Conservation (phyloP, 805 yeast species). For the Priceomyces haplophilus region DNA sequence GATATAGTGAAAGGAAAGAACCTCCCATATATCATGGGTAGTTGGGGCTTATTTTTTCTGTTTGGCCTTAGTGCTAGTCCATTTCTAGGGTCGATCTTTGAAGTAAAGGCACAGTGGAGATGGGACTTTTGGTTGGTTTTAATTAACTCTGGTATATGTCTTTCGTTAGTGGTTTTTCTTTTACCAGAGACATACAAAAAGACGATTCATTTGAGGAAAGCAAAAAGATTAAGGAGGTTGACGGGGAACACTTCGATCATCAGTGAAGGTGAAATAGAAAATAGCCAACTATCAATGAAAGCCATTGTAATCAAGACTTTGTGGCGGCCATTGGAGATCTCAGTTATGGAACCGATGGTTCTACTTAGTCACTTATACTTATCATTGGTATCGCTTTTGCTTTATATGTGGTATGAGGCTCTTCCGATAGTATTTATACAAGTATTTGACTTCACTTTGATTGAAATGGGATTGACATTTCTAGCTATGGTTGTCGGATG, state of each 20-base stretch:
- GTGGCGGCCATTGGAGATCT: slow-evolving; percentile 51
- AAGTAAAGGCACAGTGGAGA: slow-evolving; percentile 40
- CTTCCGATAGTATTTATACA: slow-evolving; percentile 54
- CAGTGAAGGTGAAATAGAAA: slow-evolving; percentile 35
- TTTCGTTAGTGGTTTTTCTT: slow-evolving; percentile 24
- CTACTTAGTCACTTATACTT: slow-evolving; percentile 50
- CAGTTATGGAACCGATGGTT: slow-evolving; percentile 55
- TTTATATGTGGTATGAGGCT: slow-evolving; percentile 58
- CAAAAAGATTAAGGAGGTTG: slow-evolving; percentile 35
- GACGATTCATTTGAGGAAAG: slow-evolving; percentile 43
- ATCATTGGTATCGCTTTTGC: slow-evolving; percentile 50
- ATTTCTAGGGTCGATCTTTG: slow-evolving; percentile 48
- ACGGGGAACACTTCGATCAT: slow-evolving; percentile 43
- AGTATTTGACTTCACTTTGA: slow-evolving; percentile 43
- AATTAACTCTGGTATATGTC: slow-evolving; percentile 22
- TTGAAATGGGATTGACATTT: slow-evolving; percentile 50
- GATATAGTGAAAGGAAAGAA: slow-evolving; percentile 41
- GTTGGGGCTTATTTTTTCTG: slow-evolving; percentile 50
- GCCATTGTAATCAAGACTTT: slow-evolving; percentile 24
- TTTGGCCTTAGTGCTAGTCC: slow-evolving; percentile 56
- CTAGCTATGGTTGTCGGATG: slow-evolving; percentile 44
- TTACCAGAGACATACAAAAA: slow-evolving; percentile 46
- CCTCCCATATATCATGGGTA: slow-evolving; percentile 41
- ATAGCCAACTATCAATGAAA: slow-evolving; percentile 9
- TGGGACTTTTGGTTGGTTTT: slow-evolving; percentile 50